Base-by-base conservation (phyloP, 2,329 filamentous ascomycete species). In the Fusarium torreyae region DNA sequence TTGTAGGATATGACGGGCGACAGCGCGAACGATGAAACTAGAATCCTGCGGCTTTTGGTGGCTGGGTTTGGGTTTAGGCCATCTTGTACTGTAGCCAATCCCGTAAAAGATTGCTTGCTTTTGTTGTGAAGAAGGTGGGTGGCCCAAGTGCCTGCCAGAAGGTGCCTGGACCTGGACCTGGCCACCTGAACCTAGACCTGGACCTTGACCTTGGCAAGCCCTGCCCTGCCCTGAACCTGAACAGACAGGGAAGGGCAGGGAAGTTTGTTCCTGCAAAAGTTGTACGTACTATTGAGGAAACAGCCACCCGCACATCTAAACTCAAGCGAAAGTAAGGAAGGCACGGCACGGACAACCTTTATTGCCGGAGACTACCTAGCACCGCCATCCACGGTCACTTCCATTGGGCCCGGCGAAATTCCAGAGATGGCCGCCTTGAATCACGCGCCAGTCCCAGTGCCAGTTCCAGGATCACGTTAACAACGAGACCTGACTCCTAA, bases 1-100 rank as follows among this genome's bases (percentile, higher is more conserved):
- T 63, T 51, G 59, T 57, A 68, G 58, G 61, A 74, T 71, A 71
- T 71, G 72, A 74, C 63, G 55, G 60, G 39, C 39, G 69, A 55
- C 44, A 59, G 46, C 69, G 63, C 53, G 60, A 63, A 55, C 40
- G 59, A 69, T 55, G 52, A 70, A 46, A 63, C 56, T 60, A 68
- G 49, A 70, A 53, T 57, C 51, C 57, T 53, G 34, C 33, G 48
- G 58, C 43, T 58, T 46, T 24, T 53, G 55, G 56, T 59, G 57
- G 57, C 57, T 55, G 39, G 67, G 20, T 48, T 46, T 44, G 45
- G 36, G 65, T 56, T 63, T 63, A 40, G 56, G 46, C 36, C 49
- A 67, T 67, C 57, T 40, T 59, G 42, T 54, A 54, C 18, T 28
- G 9, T 48, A 50, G 26, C 62, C 45, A 67, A 66, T 67, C 50